Base-by-base conservation (phyloP, 1,284 basidiomycete species). In the Psilocybe mexicana region DNA sequence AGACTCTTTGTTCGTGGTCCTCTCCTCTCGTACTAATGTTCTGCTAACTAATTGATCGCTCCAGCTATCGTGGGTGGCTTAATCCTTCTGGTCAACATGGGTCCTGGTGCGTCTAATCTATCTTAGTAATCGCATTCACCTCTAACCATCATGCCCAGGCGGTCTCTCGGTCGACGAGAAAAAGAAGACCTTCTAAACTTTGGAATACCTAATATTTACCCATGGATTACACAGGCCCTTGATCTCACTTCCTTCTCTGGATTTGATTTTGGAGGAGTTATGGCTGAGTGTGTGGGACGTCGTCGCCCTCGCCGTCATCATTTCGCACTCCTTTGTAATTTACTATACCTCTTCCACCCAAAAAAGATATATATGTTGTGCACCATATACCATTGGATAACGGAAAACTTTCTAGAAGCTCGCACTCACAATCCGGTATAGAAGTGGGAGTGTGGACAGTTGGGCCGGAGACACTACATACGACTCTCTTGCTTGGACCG, bases 151-250 rank as follows among this genome's bases (percentile, higher is more conserved):
- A 12, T 50, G 30, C 46, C 1, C 54, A 87, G 91, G 96, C 60
- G 96, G 96, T 63, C 82, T 98, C 64, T 98, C 96, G 6, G 92
- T 99, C 60, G 97, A 99, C 78, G 96, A 98, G 82, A 98, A 98
- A 84, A 98, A 98, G 84, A 98, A 98, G 85, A 94, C 87, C 30
- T 93, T 83, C 67, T 92, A 67, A 63, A 55, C 48, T 44, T 52
- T 26, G 25, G 44, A 35, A 36, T 47, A 30, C 38, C 26, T 44
- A 54, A 45, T 62, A 58, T 52, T 18, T 57, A 55, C 59, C 59
- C 57, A 56, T 59, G 61, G 59, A 63, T 30, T 53, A 52, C 55
- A 57, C 50, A 49, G 45, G 46, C 50, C 45, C 25, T 47, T 52
- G 58, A 60, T 58, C 47, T 55, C 40, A 53, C 47, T 47, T 50